phyloP scores from a whole-genome alignment of 345 rosid species.

The Chamaenerion angustifolium region DNA sequence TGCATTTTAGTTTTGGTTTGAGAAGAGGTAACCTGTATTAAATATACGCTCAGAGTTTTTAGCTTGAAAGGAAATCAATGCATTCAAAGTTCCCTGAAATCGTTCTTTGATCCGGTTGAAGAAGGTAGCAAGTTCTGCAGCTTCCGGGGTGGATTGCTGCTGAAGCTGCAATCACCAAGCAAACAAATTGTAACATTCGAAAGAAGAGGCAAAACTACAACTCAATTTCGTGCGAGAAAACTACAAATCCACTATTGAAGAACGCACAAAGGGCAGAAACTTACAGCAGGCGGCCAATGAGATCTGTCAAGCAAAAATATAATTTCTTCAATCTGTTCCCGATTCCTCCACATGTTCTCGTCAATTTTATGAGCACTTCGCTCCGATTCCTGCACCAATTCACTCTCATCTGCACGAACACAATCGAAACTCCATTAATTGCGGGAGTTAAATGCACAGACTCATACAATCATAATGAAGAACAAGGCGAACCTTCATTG shows the following conservation, averaged over 20 bases:
- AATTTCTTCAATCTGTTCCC: conserved; percentile 83
- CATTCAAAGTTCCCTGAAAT: conserved; percentile 27
- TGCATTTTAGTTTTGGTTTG: too few relatives aligned
- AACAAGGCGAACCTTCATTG: conserved; percentile 34
- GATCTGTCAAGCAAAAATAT: conserved; percentile 52
- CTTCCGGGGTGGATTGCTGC: conserved; percentile 41
- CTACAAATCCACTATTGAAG: background rate
- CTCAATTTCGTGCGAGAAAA: background rate
- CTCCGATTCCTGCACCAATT: conserved; percentile 45
- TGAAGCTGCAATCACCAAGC: conserved; percentile 38
- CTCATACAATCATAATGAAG: background rate
- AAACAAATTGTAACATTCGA: conserved; percentile 2
- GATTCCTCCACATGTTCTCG: conserved; percentile 95
- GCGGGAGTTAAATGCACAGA: too few relatives aligned
- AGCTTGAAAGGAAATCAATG: conserved; percentile 57
- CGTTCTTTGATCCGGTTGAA: conserved; percentile 23
- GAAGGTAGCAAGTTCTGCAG: conserved; percentile 27
- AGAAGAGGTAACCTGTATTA: conserved; percentile 47
- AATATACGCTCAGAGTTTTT: conserved; percentile 72
- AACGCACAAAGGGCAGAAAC: too few relatives aligned
- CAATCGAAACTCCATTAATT: background rate
- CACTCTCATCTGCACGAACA: conserved; percentile 32
- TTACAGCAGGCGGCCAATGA: conserved; percentile 52
- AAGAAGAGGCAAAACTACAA: background rate
- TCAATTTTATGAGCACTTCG: conserved; percentile 72